phyloP scores from a whole-genome alignment of 192 early-diverging fungal species.

The Backusella macrospora region DNA sequence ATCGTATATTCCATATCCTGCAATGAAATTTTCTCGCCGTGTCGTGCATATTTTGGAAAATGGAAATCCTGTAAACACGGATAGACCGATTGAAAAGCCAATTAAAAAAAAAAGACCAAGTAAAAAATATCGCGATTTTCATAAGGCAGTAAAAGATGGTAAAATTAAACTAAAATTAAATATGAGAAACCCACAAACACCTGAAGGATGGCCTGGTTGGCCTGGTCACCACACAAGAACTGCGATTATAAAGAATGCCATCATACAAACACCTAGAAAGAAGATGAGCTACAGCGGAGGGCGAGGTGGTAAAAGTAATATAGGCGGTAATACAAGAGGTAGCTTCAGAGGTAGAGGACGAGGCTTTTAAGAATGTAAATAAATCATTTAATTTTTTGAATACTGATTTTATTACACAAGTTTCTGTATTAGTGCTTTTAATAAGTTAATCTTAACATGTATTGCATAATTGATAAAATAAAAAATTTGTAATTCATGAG shows the following conservation, averaged over 20 bases:
- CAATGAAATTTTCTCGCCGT: constrained; percentile 20
- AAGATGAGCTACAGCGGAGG: not conserved
- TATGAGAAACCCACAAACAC: constrained; percentile 35
- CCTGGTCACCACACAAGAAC: constrained; percentile 27
- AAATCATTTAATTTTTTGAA: too few relatives aligned
- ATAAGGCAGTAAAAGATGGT: constrained; percentile 25
- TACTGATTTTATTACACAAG: too few relatives aligned
- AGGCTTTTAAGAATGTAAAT: too few relatives aligned
- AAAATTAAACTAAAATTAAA: constrained; percentile 15
- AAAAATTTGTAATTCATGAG: too few relatives aligned
- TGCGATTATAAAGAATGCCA: constrained; percentile 25
- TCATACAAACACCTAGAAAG: not conserved
- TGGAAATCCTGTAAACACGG: not conserved
- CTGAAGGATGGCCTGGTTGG: constrained; percentile 40
- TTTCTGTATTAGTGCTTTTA: too few relatives aligned
- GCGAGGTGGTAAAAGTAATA: not conserved
- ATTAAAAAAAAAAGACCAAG: constrained; percentile 31
- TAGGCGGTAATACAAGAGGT: constrained; percentile 8
- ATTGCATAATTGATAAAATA: too few relatives aligned
- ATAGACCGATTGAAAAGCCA: not conserved
- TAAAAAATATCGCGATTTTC: constrained; percentile 30
- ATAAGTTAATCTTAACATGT: too few relatives aligned
- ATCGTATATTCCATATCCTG: constrained; percentile 25
- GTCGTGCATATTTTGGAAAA: constrained; percentile 20
- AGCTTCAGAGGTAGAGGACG: not conserved